Base-by-base conservation (phyloP, 768 basidiomycete genomes). In the Mycena albidolilacea region DNA sequence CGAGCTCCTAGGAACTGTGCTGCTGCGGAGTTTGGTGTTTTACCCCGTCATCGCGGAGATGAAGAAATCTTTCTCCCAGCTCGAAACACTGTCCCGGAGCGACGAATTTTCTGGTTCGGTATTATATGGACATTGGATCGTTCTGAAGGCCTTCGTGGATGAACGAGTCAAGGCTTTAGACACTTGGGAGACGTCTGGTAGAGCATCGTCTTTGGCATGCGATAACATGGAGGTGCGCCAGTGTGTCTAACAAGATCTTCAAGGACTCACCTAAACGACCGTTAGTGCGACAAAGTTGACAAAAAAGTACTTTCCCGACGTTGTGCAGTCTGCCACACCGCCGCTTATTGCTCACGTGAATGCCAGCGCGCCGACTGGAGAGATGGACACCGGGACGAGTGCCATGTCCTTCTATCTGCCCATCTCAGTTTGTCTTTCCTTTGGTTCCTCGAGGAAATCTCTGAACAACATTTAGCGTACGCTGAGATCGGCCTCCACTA, bases 281-380 rank as follows among this genome's bases (percentile, higher is more conserved):
- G n/a, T 39, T 37, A 69, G 67, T 69, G 67, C 58, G 46, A 69
- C 67, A 60, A 60, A 69, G 35, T 69, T 17, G 58, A 69, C 67
- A 61, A 50, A 57, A 69, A 52, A 43, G 48, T 54, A 48, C 38
- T 19, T 39, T 61, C 61, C 59, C 9, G 44, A 57, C 59, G 67
- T 37, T 60, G 67, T 44, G 9, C 48, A n/a, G 19, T 37, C 38
- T 65, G 64, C 39, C 58, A 30, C 48, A 69, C 58, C 21, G 58
- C 59, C 58, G 44, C 35, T 39, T 69, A 69, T 61, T 69, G 67
- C 17, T 69, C 67, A 6, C 37, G 54, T 23, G 23, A 52, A 57
- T 69, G 67, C 48, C 67, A 69, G 38, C 58, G 44, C n/a, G 35
- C 39, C 46, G 59, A 69, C 21, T 69, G 67, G 67, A 30, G 21